Evolutionary conservation across 2,329 filamentous ascomycete genomes (phyloP).

Genomic region (Septoria petroselini): DNA sequence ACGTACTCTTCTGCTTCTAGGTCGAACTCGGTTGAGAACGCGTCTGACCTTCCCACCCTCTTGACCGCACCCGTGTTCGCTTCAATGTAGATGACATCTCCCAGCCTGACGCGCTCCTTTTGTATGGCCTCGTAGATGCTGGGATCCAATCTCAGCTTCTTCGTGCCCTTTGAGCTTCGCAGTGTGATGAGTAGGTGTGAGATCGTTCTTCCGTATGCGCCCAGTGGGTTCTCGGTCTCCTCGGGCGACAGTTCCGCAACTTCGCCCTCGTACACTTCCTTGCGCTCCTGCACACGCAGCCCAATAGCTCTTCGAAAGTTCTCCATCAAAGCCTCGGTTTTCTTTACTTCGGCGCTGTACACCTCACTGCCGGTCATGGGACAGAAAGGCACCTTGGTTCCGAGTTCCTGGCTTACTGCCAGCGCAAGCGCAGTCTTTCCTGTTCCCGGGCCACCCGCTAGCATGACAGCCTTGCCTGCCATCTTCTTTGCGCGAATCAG

Average conservation of each 20-base stretch:
- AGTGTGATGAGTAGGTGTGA: constrained; percentile 90
- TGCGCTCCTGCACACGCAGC: constrained; percentile 94
- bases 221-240: constrained; percentile 95
- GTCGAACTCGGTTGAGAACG: constrained; percentile 97
- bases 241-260: constrained; percentile 96
- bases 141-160: constrained; percentile 93
- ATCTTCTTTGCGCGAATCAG: constrained; percentile 96
- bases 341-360: constrained; percentile 97
- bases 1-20: constrained; percentile 99
- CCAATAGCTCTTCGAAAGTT: constrained; percentile 97
- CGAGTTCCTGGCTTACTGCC: constrained; percentile 93
- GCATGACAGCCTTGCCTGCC: constrained; percentile 87
- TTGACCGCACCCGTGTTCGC: constrained; percentile 98
- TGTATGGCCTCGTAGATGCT: constrained; percentile 99
- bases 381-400: constrained; percentile 97
- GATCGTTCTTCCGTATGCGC: constrained; percentile 96
- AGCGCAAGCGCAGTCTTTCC: constrained; percentile 96
- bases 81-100: constrained; percentile 98
- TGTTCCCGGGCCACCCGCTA: constrained; percentile 91
- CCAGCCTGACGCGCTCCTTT: constrained; percentile 92
- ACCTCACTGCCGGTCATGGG: constrained; percentile 97
- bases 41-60: constrained; percentile 90
- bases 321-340: constrained; percentile 98
- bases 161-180: constrained; percentile 93
- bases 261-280: constrained; percentile 98